Conservation (phyloP, 1,284 basidiomycete genomes). For the Cryptococcus deneoformans region DNA sequence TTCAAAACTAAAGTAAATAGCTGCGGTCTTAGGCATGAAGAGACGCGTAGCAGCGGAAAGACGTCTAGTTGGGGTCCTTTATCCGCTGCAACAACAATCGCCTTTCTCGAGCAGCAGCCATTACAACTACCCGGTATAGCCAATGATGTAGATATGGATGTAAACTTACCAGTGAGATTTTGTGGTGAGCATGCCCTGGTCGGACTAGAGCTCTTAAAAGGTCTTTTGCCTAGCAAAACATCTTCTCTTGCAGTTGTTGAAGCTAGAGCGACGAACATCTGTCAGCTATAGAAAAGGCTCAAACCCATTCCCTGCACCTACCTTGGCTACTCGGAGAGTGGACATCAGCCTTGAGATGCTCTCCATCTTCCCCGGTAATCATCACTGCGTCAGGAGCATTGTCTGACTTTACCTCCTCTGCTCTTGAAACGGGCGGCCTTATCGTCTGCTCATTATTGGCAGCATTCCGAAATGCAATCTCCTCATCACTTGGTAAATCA, state of each 20-base stretch:
- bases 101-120: too few species aligned
- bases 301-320: neutral
- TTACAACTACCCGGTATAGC: too few species aligned
- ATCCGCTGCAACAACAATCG: too few species aligned
- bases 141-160: neutral
- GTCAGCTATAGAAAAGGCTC: neutral
- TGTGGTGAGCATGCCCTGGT: neutral
- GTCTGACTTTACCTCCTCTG: neutral
- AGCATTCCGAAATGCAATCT: too few species aligned
- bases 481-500: slow-evolving; percentile 10
- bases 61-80: too few species aligned
- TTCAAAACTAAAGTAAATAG: too few species aligned
- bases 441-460: too few species aligned
- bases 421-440: neutral
- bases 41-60: too few species aligned
- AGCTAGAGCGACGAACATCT: neutral
- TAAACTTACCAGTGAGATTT: neutral
- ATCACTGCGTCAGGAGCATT: neutral
- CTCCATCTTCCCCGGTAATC: neutral
- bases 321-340: slow-evolving; percentile 1
- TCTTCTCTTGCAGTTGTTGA: neutral
- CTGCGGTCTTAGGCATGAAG: too few species aligned
- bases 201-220: slow-evolving; percentile 1
- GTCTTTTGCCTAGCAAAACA: neutral
- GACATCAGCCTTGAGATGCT: neutral